Base-by-base conservation (phyloP, 139 green algal species). In the Chlorella sp. region DNA sequence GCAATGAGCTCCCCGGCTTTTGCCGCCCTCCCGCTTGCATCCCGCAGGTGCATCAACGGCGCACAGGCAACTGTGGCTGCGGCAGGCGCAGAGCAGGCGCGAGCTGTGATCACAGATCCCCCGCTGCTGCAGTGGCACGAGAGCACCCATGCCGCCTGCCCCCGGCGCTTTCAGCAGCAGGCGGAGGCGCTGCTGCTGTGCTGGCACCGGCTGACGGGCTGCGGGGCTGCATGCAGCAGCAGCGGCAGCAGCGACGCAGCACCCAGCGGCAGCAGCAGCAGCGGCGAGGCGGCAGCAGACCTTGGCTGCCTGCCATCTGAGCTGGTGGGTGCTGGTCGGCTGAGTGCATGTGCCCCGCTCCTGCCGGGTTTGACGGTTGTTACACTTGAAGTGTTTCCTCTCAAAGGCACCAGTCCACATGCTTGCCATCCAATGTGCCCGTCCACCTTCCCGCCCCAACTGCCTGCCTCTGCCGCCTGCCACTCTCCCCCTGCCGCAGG, bases 161-260 rank as follows among this genome's bases (percentile, higher is more conserved):
- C 60, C 0, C 18, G 32, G 4, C 15, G 23, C 28, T 84, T 84
- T 44, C 44, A 25, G 30, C 21, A 18, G 0, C n/a, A 64, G 32
- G 44, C 47, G 13, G n/a, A 15, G 6, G 1, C 69, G 25, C 70
- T 86, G 69, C 81, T 86, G 55, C 81, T 80, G 69, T 72, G 51
- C 68, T 72, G 56, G 36, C 55, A 72, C 4, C 32, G 63, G n/a
- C 41, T 76, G 47, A 25, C 47, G 9, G 41, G 76, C 60, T 18
- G 57, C 76, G 38, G 38, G 39, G 20, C 20, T 39, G 6, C 2
- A 7, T 9, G 75, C 34, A 38, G 57, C 76, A 30, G 28, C 34
- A 13, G 32, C 32, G 0, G 36, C 57, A 44, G 41, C 25, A 16
- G 39, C 39, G 26, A 21, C 18, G 51, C 51, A 67, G 38, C 47